A percentile compares a stretch with the other conserved stretches of the same genome.
Conservation (phyloP, 768 basidiomycete species). For the Psilocybe cubensis region DNA sequence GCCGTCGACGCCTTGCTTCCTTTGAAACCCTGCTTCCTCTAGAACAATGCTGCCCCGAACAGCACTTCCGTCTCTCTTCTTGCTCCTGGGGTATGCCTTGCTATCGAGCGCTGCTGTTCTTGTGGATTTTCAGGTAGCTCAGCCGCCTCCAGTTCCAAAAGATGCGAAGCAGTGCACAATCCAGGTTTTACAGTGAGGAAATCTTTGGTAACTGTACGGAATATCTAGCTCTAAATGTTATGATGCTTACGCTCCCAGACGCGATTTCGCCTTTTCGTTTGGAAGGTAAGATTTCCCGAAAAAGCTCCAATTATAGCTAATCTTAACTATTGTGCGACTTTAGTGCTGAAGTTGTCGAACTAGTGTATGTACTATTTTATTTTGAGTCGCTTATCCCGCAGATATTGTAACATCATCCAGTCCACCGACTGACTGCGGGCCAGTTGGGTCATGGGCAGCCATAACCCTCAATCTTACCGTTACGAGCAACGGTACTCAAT, state of each 20-base stretch:
- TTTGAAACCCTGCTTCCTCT: conserved; percentile 10
- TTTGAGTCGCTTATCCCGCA: neutral
- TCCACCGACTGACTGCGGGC: conserved; percentile 74
- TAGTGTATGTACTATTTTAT: conserved; percentile 41
- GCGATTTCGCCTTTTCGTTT: conserved; percentile 74
- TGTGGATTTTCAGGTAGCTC: conserved; percentile 69
- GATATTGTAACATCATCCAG: conserved; percentile 33
- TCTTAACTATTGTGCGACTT: neutral
- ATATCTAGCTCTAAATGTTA: too few relatives aligned
- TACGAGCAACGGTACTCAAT: conserved; percentile 79
- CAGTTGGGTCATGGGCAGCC: conserved; percentile 72
- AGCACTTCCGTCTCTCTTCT: conserved; percentile 11
- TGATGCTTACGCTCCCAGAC: conserved; percentile 38
- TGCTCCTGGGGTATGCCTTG: conserved; percentile 15
- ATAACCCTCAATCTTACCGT: conserved; percentile 79
- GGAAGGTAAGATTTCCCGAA: conserved; percentile 46
- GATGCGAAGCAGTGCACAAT: conserved; percentile 65
- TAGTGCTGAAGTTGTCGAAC: conserved; percentile 68
- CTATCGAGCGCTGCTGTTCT: conserved; percentile 48
- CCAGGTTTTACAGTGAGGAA: conserved; percentile 58
- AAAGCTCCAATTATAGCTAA: neutral
- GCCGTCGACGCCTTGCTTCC: neutral
- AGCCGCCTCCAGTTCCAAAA: conserved; percentile 71
- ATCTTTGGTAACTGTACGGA: neutral
- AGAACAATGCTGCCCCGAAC: conserved; percentile 12